These are phyloP conservation scores for Pisolithus tinctorius DNA, from an alignment of 768 basidiomycete genomes.

Conservation along the genomic window DNA sequence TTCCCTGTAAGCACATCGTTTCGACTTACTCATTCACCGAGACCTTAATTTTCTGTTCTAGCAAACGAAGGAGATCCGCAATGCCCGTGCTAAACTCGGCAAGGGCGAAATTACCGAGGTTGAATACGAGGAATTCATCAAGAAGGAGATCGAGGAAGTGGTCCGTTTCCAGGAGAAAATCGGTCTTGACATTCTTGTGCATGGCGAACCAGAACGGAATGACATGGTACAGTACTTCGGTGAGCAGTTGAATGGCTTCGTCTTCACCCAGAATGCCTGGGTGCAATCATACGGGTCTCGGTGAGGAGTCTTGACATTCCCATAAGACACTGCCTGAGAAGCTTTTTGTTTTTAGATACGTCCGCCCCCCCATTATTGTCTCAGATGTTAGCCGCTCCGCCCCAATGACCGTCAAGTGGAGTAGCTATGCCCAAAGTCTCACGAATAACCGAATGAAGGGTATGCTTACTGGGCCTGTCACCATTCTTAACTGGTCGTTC, in stretches of 20 bases:
- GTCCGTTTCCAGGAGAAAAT: conserved; percentile 97
- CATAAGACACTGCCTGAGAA: conserved; percentile 6
- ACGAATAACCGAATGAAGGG: conserved; percentile 97
- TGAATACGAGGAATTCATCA: conserved; percentile 96
- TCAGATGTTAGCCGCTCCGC: conserved; percentile 91
- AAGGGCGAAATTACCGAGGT: conserved; percentile 83
- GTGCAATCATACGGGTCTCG: conserved; percentile 99
- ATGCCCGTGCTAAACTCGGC: conserved; percentile 88
- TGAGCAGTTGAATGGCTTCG: conserved; percentile 89
- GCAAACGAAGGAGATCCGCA: conserved; percentile 99
- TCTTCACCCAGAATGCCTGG: conserved; percentile 98
- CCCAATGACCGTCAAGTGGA: conserved; percentile 97
- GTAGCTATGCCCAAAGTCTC: conserved; percentile 91
- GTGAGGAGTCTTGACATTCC: conserved; percentile 31
- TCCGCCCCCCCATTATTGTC: conserved; percentile 97
- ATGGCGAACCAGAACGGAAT: conserved; percentile 98
- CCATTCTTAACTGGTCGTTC: conserved; percentile 99
- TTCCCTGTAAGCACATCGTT: conserved; percentile 64
- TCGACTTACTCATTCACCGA: not conserved
- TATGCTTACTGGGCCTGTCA: conserved; percentile 97
- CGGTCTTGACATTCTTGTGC: conserved; percentile 94
- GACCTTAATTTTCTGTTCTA: conserved; percentile 23
- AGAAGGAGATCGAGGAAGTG: conserved; percentile 91
- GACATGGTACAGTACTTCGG: conserved; percentile 99
- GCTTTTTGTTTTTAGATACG: conserved; percentile 50